Percentiles rank a stretch among this genome's conserved stretches.
These are phyloP conservation scores for Schwanniomyces vanrijiae DNA, from an alignment of 805 yeast species.

Conservation along the genomic window DNA sequence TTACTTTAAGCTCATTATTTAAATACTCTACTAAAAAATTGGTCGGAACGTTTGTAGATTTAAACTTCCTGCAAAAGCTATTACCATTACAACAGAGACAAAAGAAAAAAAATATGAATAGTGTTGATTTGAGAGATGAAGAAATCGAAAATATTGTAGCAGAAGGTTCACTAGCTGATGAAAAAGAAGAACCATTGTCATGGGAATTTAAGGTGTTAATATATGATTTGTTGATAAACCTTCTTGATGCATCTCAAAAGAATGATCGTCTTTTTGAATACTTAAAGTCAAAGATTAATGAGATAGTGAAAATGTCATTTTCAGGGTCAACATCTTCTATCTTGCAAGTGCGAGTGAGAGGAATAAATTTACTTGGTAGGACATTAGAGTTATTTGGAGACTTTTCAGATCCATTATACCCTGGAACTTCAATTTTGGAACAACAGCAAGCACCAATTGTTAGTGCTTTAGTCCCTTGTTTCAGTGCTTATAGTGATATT, in stretches of 20 bases:
- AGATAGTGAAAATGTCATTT: constrained; percentile 75
- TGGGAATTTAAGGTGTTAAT: constrained; percentile 57
- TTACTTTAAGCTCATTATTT: constrained; percentile 51
- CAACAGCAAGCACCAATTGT: constrained; percentile 95
- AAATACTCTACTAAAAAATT: constrained; percentile 44
- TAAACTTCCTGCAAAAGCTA: constrained; percentile 38
- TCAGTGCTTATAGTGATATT: constrained; percentile 69
- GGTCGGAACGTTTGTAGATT: constrained; percentile 38
- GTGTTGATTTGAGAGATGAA: constrained; percentile 38
- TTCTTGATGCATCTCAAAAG: constrained; percentile 39
- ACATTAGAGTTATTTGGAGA: constrained; percentile 61
- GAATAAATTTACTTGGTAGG: constrained; percentile 65
- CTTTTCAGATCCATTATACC: constrained; percentile 68
- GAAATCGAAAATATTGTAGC: constrained; percentile 43
- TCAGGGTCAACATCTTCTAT: constrained; percentile 77
- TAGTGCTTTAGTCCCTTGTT: constrained; percentile 86
- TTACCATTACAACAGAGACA: constrained; percentile 43
- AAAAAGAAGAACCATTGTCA: constrained; percentile 53
- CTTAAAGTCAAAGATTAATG: constrained; percentile 51
- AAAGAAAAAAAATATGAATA: constrained; percentile 26
- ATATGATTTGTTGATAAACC: constrained; percentile 44
- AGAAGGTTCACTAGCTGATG: constrained; percentile 33
- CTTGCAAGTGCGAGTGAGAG: constrained; percentile 56
- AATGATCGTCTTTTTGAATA: constrained; percentile 39
- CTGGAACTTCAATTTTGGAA: constrained; percentile 69